Conservation (phyloP, 2,329 filamentous ascomycete genomes). For the Kalaharituber pfeilii region DNA sequence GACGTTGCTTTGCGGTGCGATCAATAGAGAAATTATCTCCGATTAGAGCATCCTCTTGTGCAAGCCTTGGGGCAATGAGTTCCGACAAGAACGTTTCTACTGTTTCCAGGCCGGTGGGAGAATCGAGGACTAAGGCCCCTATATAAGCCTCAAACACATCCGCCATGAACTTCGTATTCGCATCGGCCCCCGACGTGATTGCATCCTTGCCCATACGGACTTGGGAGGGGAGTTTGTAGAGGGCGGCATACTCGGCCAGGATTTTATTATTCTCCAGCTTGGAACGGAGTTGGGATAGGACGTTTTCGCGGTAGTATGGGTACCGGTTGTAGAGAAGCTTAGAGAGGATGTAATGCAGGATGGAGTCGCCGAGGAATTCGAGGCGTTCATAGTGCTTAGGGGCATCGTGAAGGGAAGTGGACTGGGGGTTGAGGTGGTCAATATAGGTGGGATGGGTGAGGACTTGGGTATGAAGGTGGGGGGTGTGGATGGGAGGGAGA, state of each 20-base stretch:
- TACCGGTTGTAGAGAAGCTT: constrained; percentile 20
- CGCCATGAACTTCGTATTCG: constrained; percentile 18
- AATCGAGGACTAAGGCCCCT: constrained; percentile 20
- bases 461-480: constrained; percentile 18
- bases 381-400: constrained; percentile 22
- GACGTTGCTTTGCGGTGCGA: constrained; percentile 20
- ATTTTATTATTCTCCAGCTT: constrained; percentile 21
- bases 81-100: constrained; percentile 17
- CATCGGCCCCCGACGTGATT: constrained; percentile 5
- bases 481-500: constrained; percentile 17
- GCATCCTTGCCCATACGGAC: constrained; percentile 27
- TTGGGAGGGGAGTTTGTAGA: constrained; percentile 40
- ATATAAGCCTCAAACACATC: constrained; percentile 23
- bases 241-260: constrained; percentile 26
- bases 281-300: constrained; percentile 20
- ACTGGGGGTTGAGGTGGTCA: constrained; percentile 19
- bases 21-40: constrained; percentile 16
- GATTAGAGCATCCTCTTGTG: constrained; percentile 11
- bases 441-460: constrained; percentile 22
- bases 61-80: constrained; percentile 20
- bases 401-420: constrained; percentile 16
- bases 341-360: constrained; percentile 21
- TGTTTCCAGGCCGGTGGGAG: constrained; percentile 12
- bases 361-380: constrained; percentile 23
- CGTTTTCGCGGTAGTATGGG: constrained; percentile 18